Evolutionary conservation across 129 eudicot species (phyloP).

Genomic region (Flaveria brownii): DNA sequence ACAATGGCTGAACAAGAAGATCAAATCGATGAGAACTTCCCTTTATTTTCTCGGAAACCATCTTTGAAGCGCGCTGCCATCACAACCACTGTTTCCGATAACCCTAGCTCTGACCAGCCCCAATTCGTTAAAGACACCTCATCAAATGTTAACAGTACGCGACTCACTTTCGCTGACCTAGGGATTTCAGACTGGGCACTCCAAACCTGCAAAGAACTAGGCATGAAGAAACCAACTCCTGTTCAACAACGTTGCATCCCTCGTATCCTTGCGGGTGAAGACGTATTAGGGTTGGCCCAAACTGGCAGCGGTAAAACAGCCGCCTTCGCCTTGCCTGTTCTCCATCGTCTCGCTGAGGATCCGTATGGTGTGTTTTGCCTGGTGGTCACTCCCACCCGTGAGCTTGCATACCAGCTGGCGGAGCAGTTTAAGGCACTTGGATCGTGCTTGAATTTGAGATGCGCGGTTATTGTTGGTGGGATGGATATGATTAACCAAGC

Average conservation of each 20-base stretch:
- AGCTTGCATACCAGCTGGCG: slow-evolving; percentile 85
- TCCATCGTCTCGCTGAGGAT: slow-evolving; percentile 62
- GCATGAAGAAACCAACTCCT: slow-evolving; percentile 75
- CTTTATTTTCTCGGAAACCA: slow-evolving; percentile 42
- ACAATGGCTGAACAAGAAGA: slow-evolving; percentile 35
- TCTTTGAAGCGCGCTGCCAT: not conserved
- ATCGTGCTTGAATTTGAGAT: slow-evolving; percentile 60
- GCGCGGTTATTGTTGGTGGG: slow-evolving; percentile 76
- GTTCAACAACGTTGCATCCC: slow-evolving; percentile 88
- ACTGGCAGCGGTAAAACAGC: slow-evolving; percentile 93
- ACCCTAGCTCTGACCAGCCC: slow-evolving; percentile 21
- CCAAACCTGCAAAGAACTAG: slow-evolving; percentile 72
- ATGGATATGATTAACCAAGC: slow-evolving; percentile 78
- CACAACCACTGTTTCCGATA: slow-evolving; percentile 16
- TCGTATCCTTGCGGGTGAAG: slow-evolving; percentile 61
- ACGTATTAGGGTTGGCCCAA: slow-evolving; percentile 78
- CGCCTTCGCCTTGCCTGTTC: slow-evolving; percentile 80
- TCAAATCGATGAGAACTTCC: slow-evolving; percentile 47
- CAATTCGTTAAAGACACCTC: slow-evolving; percentile 44
- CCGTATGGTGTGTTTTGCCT: slow-evolving; percentile 82
- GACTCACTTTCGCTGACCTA: slow-evolving; percentile 49
- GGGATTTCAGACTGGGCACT: slow-evolving; percentile 76
- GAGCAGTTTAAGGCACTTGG: slow-evolving; percentile 95
- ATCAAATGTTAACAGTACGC: slow-evolving; percentile 31
- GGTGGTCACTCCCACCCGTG: slow-evolving; percentile 85